Base-by-base conservation (phyloP, 75 land plant genomes). In the Gnetum montanum region DNA sequence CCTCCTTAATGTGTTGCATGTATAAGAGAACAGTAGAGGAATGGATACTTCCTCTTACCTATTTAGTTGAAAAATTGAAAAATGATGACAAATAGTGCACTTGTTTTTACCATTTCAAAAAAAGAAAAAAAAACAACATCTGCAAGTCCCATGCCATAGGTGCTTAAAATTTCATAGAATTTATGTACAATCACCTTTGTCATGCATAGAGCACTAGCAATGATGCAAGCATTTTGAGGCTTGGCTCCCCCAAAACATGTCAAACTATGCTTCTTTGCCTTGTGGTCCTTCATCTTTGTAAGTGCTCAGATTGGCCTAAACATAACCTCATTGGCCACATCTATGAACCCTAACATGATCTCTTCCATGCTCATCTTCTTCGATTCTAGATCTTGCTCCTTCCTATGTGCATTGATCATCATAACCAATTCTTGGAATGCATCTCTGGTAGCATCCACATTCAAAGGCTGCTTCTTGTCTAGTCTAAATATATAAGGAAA, bases 181-280 rank as follows among this genome's bases (percentile, higher is more conserved):
- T 88, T 46, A 54, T 95, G 99, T 23, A 86, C 78, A 11, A 95
- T 34, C 8, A 95, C 96, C 56, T 95, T 96, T 45, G 63, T 72
- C 83, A 95, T 90, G 8, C 99, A 91, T 35, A 95, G 59, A 19
- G 88, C 79, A 53, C 88, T 76, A 2, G 99, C 99, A 53, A 95
- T 95, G 23, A 96, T 85, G 72, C 99, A 95, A 2, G 97, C 99
- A 79, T 95, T 96, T 57, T 95, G 99, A 19, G 99, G 99, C 4
- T 96, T 96, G 59, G 99, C 99, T 57, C 99, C 99, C 40, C 99
- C 99, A 68, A 95, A 95, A 74, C 99, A 95, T 60, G 88, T 88
- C 57, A 95, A 77, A 4, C 88, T 72, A 68, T 95, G 99, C 59
- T 86, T 75, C 57, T 63, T 81, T 19, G 97, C 90, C 55, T 95